Percentiles rank a stretch among this genome's conserved stretches.
Conservation (phyloP, 768 basidiomycete species). For the Mycena haematopus region DNA sequence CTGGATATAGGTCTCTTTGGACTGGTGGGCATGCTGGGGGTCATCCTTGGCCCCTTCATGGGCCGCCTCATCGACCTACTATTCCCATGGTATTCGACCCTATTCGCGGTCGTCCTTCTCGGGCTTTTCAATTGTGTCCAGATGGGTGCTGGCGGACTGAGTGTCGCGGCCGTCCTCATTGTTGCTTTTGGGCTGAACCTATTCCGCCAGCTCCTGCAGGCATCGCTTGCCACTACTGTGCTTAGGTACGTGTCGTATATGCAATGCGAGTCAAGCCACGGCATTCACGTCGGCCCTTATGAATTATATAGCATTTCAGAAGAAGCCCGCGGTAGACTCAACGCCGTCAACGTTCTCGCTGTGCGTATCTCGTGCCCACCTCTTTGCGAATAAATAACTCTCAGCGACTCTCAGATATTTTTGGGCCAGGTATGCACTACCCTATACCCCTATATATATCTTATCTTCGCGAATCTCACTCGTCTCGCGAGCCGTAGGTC, state of each 20-base stretch:
- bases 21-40: conserved; percentile 76
- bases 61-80: conserved; percentile 76
- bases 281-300: too few species aligned
- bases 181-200: conserved; percentile 72
- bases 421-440: conserved; percentile 70
- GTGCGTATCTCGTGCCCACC: conserved; percentile 45
- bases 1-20: conserved; percentile 76
- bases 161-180: conserved; percentile 73
- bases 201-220: conserved; percentile 74
- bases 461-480: too few species aligned
- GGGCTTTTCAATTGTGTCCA: conserved; percentile 67
- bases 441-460: too few species aligned
- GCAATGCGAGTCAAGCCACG: neutral
- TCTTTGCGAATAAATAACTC: too few species aligned
- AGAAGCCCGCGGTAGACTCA: conserved; percentile 70
- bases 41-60: conserved; percentile 69
- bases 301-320: conserved; percentile 43
- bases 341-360: conserved; percentile 76
- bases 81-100: conserved; percentile 77
- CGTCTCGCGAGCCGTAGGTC: neutral
- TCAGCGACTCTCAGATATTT: conserved; percentile 63
- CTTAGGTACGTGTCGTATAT: conserved; percentile 49
- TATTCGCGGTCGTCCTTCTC: conserved; percentile 58
- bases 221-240: conserved; percentile 66
- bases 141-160: conserved; percentile 70